Conservation (phyloP, 2,329 filamentous ascomycete genomes). For the Cordyceps cateniannulata region DNA sequence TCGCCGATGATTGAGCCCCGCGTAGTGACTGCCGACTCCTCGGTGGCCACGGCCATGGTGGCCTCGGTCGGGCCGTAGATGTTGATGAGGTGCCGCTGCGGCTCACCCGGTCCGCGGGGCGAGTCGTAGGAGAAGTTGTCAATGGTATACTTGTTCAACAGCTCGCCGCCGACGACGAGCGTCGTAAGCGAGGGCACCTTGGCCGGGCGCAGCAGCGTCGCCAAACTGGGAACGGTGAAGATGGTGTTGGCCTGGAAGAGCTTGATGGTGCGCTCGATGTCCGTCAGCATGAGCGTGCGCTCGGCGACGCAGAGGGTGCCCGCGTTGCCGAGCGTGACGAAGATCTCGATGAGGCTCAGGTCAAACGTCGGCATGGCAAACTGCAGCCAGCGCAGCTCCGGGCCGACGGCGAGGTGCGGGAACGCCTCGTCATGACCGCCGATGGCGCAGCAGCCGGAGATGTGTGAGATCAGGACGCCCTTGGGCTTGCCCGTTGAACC, state of each 20-base stretch:
- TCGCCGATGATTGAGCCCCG: slow-evolving; percentile 12
- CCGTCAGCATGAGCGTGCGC: slow-evolving; percentile 11
- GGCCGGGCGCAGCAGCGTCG: slow-evolving; percentile 10
- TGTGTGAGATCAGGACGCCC: slow-evolving; percentile 69
- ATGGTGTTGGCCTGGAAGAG: slow-evolving; percentile 11
- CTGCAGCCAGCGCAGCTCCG: slow-evolving; percentile 11
- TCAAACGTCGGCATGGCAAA: slow-evolving; percentile 13
- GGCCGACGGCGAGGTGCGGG: background rate
- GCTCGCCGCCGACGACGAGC: slow-evolving; percentile 13
- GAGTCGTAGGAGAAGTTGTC: slow-evolving; percentile 11
- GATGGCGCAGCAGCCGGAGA: slow-evolving; percentile 25
- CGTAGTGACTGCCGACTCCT: slow-evolving; percentile 1
- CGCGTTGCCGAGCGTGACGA: slow-evolving; percentile 10
- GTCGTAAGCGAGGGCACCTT: slow-evolving; percentile 11
- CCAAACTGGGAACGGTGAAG: slow-evolving; percentile 12
- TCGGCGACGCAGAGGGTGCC: slow-evolving; percentile 12
- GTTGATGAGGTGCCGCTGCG: slow-evolving; percentile 8
- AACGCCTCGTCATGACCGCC: slow-evolving; percentile 6
- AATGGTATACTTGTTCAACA: slow-evolving; percentile 9
- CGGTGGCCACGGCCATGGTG: slow-evolving; percentile 10
- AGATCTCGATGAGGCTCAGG: slow-evolving; percentile 12
- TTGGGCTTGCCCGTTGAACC: slow-evolving; percentile 45
- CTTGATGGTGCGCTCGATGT: slow-evolving; percentile 12
- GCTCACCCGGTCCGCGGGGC: slow-evolving; percentile 34
- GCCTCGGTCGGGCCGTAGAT: slow-evolving; percentile 13